A percentile compares a stretch with the other conserved stretches of the same genome.
phyloP scores from a whole-genome alignment of 1,284 basidiomycete genomes.

The Cronartium quercuum region DNA sequence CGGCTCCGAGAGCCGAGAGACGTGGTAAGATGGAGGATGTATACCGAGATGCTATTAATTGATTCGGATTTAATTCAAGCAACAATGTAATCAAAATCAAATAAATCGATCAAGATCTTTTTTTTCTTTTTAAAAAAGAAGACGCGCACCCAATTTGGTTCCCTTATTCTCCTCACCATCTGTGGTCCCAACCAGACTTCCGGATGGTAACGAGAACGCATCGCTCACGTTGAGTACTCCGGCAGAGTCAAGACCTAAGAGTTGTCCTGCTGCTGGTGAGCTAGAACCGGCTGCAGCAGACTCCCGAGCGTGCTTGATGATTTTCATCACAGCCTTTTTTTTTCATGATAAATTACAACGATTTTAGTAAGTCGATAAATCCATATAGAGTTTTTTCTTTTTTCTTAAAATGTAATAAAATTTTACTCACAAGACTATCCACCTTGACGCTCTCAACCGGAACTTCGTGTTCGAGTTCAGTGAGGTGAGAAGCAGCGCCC shows the following conservation, averaged over 20 bases:
- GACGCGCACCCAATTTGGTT: neutral
- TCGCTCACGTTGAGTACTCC: conserved; percentile 86
- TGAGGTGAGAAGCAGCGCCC: conserved; percentile 68
- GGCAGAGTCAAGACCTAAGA: conserved; percentile 86
- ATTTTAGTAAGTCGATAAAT: neutral
- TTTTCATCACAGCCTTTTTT: conserved; percentile 77
- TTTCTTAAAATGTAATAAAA: neutral
- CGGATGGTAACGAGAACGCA: conserved; percentile 71
- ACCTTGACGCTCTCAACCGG: conserved; percentile 69
- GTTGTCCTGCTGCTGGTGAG: conserved; percentile 68
- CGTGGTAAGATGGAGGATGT: conserved; percentile 78
- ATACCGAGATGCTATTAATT: conserved; percentile 54
- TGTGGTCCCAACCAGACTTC: conserved; percentile 54
- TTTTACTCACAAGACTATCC: conserved; percentile 67
- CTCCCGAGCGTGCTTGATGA: conserved; percentile 64
- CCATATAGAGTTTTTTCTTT: neutral
- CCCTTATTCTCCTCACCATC: conserved; percentile 71
- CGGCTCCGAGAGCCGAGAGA: conserved; percentile 82
- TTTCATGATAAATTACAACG: neutral
- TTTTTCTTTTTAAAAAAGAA: neutral
- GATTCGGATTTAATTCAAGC: conserved; percentile 2
- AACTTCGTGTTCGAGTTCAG: conserved; percentile 83
- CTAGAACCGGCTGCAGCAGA: conserved; percentile 58
- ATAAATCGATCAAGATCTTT: neutral
- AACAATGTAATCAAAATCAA: neutral